A percentile compares a stretch with the other conserved stretches of the same genome.
phyloP scores from a whole-genome alignment of 2,329 filamentous ascomycete species.

The Didymellaceae sp. region DNA sequence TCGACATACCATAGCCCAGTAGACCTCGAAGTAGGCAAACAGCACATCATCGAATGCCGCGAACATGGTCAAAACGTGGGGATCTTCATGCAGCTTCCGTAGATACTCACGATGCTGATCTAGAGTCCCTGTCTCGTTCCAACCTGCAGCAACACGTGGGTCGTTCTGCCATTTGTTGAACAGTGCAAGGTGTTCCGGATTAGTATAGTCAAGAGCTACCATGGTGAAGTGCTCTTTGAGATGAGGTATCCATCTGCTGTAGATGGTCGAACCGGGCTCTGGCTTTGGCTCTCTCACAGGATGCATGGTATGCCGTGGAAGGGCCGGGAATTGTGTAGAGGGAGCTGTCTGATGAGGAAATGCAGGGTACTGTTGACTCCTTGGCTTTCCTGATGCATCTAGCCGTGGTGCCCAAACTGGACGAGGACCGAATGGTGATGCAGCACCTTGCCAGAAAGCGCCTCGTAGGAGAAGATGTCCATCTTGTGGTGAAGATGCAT shows the following conservation, averaged over 20 bases:
- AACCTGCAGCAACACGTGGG: slow-evolving; percentile 78
- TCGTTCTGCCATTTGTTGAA: slow-evolving; percentile 87
- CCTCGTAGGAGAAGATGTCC: slow-evolving; percentile 58
- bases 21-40: slow-evolving; percentile 82
- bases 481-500: slow-evolving; percentile 44
- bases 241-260: slow-evolving; percentile 80
- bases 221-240: slow-evolving; percentile 79
- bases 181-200: slow-evolving; percentile 68
- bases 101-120: slow-evolving; percentile 78
- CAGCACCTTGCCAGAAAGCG: slow-evolving; percentile 56
- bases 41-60: slow-evolving; percentile 73
- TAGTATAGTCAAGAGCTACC: slow-evolving; percentile 71
- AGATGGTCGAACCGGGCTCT: slow-evolving; percentile 71
- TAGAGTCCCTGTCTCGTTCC: slow-evolving; percentile 79
- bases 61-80: slow-evolving; percentile 73
- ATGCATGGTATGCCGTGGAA: slow-evolving; percentile 68
- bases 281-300: slow-evolving; percentile 76
- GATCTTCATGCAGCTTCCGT: slow-evolving; percentile 70
- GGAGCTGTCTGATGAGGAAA: slow-evolving; percentile 54
- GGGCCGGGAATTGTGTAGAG: slow-evolving; percentile 55
- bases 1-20: slow-evolving; percentile 70
- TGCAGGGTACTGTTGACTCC: slow-evolving; percentile 50
- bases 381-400: slow-evolving; percentile 44
- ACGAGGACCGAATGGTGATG: slow-evolving; percentile 51
- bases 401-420: slow-evolving; percentile 49